Percentiles rank a stretch among this genome's conserved stretches.
Conservation (phyloP, 192 early-diverging fungal species). For the Piromyces finnis region DNA sequence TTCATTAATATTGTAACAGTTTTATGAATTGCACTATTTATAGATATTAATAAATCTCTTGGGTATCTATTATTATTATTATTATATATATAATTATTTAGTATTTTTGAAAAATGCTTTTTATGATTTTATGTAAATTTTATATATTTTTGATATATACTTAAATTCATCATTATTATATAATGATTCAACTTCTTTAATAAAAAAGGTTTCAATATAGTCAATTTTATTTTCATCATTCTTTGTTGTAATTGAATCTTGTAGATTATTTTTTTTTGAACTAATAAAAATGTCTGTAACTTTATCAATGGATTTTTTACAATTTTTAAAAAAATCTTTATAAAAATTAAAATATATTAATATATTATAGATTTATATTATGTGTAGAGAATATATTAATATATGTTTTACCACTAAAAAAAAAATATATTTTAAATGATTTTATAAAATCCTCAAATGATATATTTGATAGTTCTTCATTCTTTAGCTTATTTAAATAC, state of each 20-base stretch:
- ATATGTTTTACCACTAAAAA: not conserved
- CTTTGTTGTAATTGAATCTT: not conserved
- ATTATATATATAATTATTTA: too few species aligned
- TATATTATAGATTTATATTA: not conserved
- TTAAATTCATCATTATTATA: not conserved
- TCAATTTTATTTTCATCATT: not conserved
- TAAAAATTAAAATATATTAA: not conserved
- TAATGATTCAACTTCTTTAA: not conserved
- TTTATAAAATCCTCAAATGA: not conserved
- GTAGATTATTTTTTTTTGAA: not conserved
- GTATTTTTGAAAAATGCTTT: too few species aligned
- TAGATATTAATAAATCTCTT: not conserved
- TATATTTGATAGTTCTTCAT: not conserved
- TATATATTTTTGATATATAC: too few species aligned
- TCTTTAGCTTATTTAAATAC: not conserved
- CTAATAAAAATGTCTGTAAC: not conserved
- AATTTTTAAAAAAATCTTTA: not conserved
- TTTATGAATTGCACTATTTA: not conserved
- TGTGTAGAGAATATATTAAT: too few species aligned
- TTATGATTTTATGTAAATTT: too few species aligned
- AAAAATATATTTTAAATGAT: not conserved
- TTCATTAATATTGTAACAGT: not conserved
- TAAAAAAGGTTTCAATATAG: not conserved
- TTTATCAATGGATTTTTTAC: not conserved
- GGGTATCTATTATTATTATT: not conserved